Base-by-base conservation (phyloP, 2,329 filamentous ascomycete genomes). In the Huntiella savannae region DNA sequence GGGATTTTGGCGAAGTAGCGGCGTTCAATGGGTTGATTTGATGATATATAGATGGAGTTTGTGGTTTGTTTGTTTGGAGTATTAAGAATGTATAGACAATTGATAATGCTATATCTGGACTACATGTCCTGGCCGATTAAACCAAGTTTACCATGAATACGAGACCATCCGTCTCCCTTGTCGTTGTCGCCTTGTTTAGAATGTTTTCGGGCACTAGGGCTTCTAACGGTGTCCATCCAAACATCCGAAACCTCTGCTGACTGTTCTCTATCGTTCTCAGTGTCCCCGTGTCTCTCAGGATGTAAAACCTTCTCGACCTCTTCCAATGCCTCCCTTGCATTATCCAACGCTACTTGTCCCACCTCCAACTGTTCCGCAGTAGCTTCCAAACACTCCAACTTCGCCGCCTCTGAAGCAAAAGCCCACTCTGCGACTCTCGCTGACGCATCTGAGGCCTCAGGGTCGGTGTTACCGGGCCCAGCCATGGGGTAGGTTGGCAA, bases 291-390 rank as follows among this genome's bases (percentile, higher is more conserved):
- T 55, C 53, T 5, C 47, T 53, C 54, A 8, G 56, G 56, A 0
- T 69, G 68, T 6, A 76, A 55, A 5, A 77, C 59, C 35, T 59
- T 56, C 43, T 70, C 62, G 8, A 73, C 63, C 40, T 72, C 63
- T n/a, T 60, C 59, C 3, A 79, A 54, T 1, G 61, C 60, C 43
- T 63, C 59, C 55, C 69, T 67, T 10, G 71, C 69, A 13, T 63
- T 63, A 47, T 74, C 70, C 15, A 79, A 58, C 2, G 71, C 70
- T 10, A 69, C 54, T 52, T 75, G 69, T 0, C 75, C 75, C 45
- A 66, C 62, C 45, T 79, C 74, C 2, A 79, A 65, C 50, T 68
- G 71, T 54, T 77, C 73, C 6, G 70, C 68, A 8, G 79, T 70
- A 6, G 62, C 59, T 53, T 78, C 73, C 8, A 76, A 63, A 1